A percentile compares a stretch with the other conserved stretches of the same genome.
phyloP scores from a whole-genome alignment of 179 eudicot genomes.

The Beta corolliflora region DNA sequence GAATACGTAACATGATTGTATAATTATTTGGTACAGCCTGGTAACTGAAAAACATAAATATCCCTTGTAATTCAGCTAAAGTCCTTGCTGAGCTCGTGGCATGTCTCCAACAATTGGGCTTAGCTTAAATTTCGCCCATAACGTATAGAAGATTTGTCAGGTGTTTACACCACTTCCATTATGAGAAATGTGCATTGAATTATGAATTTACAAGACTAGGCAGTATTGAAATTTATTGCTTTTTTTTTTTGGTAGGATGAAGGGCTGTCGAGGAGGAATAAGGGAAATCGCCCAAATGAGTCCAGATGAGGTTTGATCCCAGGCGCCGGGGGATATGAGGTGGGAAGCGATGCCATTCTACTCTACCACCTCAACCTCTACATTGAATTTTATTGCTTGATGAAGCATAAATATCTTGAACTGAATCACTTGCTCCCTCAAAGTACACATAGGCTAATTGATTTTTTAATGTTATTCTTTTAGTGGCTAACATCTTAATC shows the following conservation, averaged over 20 bases:
- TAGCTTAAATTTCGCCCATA: neutral
- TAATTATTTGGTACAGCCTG: constrained; percentile 11
- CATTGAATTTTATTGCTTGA: too few relatives aligned
- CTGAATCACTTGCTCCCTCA: neutral
- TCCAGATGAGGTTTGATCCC: too few relatives aligned
- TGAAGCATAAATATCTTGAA: neutral
- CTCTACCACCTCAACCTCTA: too few relatives aligned
- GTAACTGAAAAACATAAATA: neutral
- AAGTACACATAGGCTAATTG: too few relatives aligned
- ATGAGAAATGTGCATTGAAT: neutral
- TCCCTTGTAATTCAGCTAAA: neutral
- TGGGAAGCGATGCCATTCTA: too few relatives aligned
- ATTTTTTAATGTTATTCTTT: neutral
- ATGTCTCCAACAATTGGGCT: constrained; percentile 11
- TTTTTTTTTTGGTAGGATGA: too few relatives aligned
- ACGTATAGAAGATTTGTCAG: neutral
- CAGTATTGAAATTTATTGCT: too few relatives aligned
- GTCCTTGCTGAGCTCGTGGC: constrained; percentile 4
- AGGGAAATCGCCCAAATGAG: too few relatives aligned
- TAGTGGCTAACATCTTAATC: neutral
- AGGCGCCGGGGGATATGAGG: too few relatives aligned
- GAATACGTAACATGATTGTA: neutral
- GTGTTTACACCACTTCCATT: neutral
- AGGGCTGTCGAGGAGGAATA: too few relatives aligned
- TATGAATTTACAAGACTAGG: too few relatives aligned